Conservation (phyloP, 495 filamentous ascomycete species). For the Pseudomonodictys pantanalensis region DNA sequence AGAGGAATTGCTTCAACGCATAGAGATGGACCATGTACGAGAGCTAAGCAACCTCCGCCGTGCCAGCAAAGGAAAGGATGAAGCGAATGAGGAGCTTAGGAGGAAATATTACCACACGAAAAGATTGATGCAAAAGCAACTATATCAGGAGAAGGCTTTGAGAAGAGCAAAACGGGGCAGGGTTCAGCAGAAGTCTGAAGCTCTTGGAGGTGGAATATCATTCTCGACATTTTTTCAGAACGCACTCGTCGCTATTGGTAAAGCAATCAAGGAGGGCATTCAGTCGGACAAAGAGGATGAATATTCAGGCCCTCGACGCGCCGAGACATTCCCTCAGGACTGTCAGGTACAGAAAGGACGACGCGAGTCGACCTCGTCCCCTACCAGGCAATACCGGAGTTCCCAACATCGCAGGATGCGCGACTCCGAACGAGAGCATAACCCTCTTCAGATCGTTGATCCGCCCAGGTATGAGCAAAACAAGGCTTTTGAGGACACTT, state of each 20-base stretch:
- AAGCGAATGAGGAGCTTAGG: not conserved
- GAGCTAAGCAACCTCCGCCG: not conserved
- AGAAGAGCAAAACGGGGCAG: too few relatives aligned
- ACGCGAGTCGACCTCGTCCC: not conserved
- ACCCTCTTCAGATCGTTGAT: too few relatives aligned
- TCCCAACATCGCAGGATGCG: too few relatives aligned
- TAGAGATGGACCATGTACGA: slow-evolving; percentile 2
- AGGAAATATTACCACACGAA: not conserved
- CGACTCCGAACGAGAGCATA: too few relatives aligned
- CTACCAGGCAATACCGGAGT: not conserved
- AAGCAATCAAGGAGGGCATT: too few relatives aligned
- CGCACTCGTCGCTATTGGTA: too few relatives aligned
- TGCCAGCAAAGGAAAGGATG: not conserved
- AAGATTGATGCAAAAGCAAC: not conserved
- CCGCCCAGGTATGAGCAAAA: too few relatives aligned
- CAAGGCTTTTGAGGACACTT: too few relatives aligned
- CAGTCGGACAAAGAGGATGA: not conserved
- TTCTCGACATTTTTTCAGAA: too few relatives aligned
- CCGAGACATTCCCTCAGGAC: not conserved
- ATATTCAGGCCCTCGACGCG: not conserved
- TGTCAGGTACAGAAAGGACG: not conserved
- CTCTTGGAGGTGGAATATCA: too few relatives aligned
- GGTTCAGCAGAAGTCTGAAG: too few relatives aligned
- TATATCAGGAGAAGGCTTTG: not conserved
- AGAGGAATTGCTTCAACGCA: not conserved